Evolutionary conservation across 1,284 basidiomycete species (phyloP).

Genomic region (Ustilago nuda): DNA sequence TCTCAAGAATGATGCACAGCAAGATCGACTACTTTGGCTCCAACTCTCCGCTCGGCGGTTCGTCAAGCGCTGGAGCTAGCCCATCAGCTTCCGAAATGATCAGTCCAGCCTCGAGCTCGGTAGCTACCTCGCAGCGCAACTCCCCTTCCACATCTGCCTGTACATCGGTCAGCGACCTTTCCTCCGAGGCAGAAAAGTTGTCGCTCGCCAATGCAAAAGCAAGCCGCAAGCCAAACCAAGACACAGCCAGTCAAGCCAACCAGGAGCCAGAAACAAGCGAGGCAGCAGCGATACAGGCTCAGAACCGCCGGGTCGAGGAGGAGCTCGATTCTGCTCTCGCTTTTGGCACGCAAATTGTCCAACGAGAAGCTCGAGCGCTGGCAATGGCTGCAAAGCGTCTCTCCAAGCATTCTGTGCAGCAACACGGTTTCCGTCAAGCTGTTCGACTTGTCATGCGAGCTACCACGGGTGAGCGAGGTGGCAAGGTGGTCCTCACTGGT

Average conservation of each 20-base stretch:
- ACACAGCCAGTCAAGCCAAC: background rate
- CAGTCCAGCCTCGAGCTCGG: conserved; percentile 37
- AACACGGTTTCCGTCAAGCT: conserved; percentile 50
- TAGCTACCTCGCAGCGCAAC: conserved; percentile 31
- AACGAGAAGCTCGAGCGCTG: conserved; percentile 49
- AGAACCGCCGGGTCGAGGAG: conserved; percentile 35
- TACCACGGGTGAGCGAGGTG: conserved; percentile 54
- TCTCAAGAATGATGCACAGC: conserved; percentile 14
- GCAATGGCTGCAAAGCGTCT: conserved; percentile 47
- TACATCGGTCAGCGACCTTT: conserved; percentile 47
- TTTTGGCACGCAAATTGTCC: conserved; percentile 42
- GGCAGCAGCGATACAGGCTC: conserved; percentile 35
- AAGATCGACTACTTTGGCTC: conserved; percentile 45
- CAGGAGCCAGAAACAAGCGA: conserved; percentile 30
- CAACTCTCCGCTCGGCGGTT: conserved; percentile 20
- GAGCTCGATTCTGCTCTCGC: conserved; percentile 46
- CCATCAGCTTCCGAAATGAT: conserved; percentile 30
- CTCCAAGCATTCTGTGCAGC: conserved; percentile 34
- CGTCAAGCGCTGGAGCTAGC: conserved; percentile 37
- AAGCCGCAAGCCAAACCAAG: background rate
- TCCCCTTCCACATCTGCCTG: conserved; percentile 46
- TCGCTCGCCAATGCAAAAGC: conserved; percentile 13
- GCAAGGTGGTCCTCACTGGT: conserved; percentile 70
- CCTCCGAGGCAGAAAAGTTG: conserved; percentile 33
- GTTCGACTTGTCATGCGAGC: conserved; percentile 51